These are phyloP conservation scores for Yarrowia sp. DNA, from an alignment of 805 yeast genomes.

Conservation along the genomic window DNA sequence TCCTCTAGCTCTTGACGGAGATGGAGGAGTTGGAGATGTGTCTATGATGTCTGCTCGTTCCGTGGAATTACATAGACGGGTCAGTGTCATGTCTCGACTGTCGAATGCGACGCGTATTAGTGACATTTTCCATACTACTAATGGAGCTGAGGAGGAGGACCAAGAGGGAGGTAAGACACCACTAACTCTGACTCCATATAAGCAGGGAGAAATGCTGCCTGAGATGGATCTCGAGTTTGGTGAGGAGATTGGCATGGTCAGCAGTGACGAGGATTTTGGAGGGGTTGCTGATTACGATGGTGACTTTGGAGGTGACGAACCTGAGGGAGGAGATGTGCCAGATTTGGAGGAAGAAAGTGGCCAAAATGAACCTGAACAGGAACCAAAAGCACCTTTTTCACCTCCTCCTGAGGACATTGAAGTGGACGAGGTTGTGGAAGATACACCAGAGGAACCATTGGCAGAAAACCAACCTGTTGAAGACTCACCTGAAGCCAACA, in stretches of 20 bases:
- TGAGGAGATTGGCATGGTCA: not conserved
- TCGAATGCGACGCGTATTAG: conserved; percentile 15
- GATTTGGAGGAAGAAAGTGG: not conserved
- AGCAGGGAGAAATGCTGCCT: not conserved
- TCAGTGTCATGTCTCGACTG: not conserved
- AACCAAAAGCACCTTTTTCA: not conserved
- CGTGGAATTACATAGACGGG: not conserved
- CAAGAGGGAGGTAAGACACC: not conserved
- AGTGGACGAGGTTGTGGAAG: not conserved
- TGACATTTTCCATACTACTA: conserved; percentile 1
- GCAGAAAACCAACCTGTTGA: not conserved
- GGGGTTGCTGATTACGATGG: not conserved
- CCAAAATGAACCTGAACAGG: not conserved
- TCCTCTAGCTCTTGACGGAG: not conserved
- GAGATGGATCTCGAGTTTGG: conserved; percentile 19
- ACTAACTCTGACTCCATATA: not conserved
- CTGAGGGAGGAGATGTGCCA: not conserved
- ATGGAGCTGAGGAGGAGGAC: not conserved
- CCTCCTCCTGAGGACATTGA: not conserved
- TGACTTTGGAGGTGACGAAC: not conserved
- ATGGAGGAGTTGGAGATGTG: not conserved
- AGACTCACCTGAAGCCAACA: not conserved
- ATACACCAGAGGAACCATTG: no score
- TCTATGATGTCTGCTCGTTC: not conserved
- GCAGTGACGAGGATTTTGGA: conserved; percentile 5